Evolutionary conservation across 2,329 filamentous ascomycete genomes (phyloP), one percentile per base, ranked within the genome.

Genomic region (Trichocomaceae sp.): DNA sequence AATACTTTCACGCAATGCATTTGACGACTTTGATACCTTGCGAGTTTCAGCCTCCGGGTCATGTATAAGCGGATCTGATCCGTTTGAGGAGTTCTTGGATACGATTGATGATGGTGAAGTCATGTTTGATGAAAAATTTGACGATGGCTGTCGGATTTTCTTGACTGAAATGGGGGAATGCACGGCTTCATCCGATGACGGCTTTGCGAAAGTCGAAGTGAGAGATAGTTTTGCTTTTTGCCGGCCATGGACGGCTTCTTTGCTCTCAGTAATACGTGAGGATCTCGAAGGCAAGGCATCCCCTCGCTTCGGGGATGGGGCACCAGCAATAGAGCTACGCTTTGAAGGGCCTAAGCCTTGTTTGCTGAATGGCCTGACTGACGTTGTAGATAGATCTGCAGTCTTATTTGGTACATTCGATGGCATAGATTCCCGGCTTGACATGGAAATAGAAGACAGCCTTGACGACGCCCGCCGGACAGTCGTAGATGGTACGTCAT

Each of bases 1-100:
- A 59, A 97, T 96, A 52, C 93, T 91, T 50, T 96, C 90, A 33
- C 93, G 83, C 13, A 99, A 74, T 0, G 90, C 85, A 15, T 81
- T 77, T 0, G 92, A 96, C 0, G 90, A 90, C 63, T 88, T 93
- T 5, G 75, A 72, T 0, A 69, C 69, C 56, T 75, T 80, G 35
- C 70, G 67, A 13, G 70, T 64, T 55, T 75, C 72, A 20, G 51
- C 50, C 45, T 68, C 66, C 26, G 65, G 59, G 47, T 69, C 66
- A 10, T 61, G 60, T 1, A 62, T 59, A n/a, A 62, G 57, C n/a
- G 63, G 61, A 22, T 70, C 68, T 17, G 62, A 64, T 10, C 35
- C 46, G 22, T 62, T 59, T 42, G 69, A 66, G 13, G 69, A 63
- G 23, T 63, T 62, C 60, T 65, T 67, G 19, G 69, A 66, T 19